Percentiles rank a stretch among this genome's conserved stretches.
Evolutionary conservation across 2,329 filamentous ascomycete species (phyloP).

Genomic region (Paraphaeosphaeria sporulosa): DNA sequence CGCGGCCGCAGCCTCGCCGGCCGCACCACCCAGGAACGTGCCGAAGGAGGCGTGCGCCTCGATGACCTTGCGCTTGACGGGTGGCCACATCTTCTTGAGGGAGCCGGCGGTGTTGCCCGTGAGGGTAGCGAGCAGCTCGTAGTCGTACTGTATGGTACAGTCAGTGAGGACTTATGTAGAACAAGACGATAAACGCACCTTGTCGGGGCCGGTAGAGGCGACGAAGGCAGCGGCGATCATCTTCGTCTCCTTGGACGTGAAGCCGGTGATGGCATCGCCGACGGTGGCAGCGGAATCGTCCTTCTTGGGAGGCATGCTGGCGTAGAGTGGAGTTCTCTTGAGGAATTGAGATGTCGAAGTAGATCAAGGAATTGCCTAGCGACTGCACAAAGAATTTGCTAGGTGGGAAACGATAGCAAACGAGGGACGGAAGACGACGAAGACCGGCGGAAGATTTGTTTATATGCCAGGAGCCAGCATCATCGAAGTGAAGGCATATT

Average conservation of each 20-base stretch:
- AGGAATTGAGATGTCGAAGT: background rate
- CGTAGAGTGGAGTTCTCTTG: background rate
- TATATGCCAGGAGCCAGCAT: background rate
- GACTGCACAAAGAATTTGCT: background rate
- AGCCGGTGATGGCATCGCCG: slow-evolving; percentile 24
- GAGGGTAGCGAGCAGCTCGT: slow-evolving; percentile 35
- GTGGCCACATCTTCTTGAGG: slow-evolving; percentile 45
- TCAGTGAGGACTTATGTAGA: background rate
- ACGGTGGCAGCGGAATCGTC: slow-evolving; percentile 20
- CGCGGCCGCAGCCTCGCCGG: slow-evolving; percentile 9
- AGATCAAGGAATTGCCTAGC: background rate
- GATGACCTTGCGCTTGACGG: slow-evolving; percentile 39
- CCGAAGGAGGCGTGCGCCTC: slow-evolving; percentile 35
- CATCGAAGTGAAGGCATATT: background rate
- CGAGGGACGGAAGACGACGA: background rate
- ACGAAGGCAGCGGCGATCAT: slow-evolving; percentile 43
- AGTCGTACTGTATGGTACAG: slow-evolving; percentile 34
- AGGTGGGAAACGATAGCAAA: background rate
- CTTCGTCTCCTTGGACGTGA: slow-evolving; percentile 35
- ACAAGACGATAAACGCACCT: slow-evolving; percentile 25
- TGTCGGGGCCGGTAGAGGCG: slow-evolving; percentile 34
- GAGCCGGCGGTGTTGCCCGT: slow-evolving; percentile 40
- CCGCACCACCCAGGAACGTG: slow-evolving; percentile 25
- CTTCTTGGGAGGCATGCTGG: slow-evolving; percentile 39
- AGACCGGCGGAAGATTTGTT: background rate